phyloP scores from a whole-genome alignment of 805 yeast species.

The Teunomyces stri region DNA sequence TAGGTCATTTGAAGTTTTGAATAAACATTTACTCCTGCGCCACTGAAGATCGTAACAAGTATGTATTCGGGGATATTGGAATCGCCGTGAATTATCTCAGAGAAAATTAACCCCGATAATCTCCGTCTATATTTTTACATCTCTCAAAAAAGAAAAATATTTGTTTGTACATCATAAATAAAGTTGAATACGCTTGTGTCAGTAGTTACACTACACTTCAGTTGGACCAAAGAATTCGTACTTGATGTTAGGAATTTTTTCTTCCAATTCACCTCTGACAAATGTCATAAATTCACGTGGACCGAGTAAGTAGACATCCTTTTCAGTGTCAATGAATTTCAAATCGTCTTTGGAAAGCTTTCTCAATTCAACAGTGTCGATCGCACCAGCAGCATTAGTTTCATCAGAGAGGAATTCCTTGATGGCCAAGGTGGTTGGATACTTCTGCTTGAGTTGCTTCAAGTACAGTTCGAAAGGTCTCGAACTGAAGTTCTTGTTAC shows the following conservation, averaged over 20 bases:
- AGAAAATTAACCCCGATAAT: not conserved
- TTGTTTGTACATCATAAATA: too few relatives aligned
- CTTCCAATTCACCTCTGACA: conserved; percentile 20
- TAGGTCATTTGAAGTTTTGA: not conserved
- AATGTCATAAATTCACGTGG: conserved; percentile 32
- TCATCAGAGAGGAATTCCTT: conserved; percentile 20
- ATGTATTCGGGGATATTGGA: too few relatives aligned
- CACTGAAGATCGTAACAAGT: not conserved
- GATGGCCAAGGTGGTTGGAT: conserved; percentile 16
- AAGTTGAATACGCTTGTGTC: too few relatives aligned
- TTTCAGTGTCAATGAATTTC: conserved; percentile 13
- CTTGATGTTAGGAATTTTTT: conserved; percentile 15
- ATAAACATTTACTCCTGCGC: not conserved
- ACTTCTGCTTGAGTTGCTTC: conserved; percentile 11
- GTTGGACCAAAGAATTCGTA: conserved; percentile 36
- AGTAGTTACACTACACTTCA: conserved; percentile 12
- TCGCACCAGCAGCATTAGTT: not conserved
- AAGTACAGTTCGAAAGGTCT: conserved; percentile 27
- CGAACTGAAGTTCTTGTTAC: conserved; percentile 20
- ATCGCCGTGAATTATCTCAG: not conserved
- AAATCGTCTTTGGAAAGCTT: conserved; percentile 19
- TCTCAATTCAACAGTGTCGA: conserved; percentile 13
- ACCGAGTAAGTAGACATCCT: conserved; percentile 34
- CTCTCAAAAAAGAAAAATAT: not conserved
- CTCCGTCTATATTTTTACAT: not conserved